Conservation (phyloP, 2,329 filamentous ascomycete genomes). For the Cordyceps javanica region DNA sequence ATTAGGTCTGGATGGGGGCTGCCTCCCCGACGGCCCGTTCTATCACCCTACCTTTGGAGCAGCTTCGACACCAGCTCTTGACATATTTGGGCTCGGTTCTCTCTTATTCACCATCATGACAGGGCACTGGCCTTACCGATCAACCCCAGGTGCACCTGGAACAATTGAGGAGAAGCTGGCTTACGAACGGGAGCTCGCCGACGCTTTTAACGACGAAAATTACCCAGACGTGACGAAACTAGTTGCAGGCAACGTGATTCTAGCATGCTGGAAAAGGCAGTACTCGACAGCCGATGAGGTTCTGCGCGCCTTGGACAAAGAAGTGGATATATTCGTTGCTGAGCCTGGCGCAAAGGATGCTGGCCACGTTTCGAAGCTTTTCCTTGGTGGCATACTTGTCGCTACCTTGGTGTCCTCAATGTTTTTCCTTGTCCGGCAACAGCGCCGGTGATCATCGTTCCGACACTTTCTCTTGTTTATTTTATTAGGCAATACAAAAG, state of each 20-base stretch:
- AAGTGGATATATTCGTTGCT: neutral
- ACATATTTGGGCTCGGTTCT: neutral
- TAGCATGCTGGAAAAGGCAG: neutral
- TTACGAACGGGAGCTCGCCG: neutral
- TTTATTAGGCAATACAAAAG: neutral
- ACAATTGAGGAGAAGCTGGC: constrained; percentile 1
- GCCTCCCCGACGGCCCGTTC: constrained; percentile 23
- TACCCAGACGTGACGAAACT: neutral
- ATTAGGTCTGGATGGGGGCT: constrained; percentile 21
- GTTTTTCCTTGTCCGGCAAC: neutral
- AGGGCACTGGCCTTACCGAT: neutral
- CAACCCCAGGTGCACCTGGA: neutral
- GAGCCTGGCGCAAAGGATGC: neutral
- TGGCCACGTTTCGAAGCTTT: neutral
- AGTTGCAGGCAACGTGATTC: neutral
- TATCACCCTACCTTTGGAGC: constrained; percentile 9
- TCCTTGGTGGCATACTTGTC: neutral
- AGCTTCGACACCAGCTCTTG: neutral
- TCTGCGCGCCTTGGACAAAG: neutral
- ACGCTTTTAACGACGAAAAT: neutral
- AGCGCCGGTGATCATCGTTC: neutral
- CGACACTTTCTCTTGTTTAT: neutral
- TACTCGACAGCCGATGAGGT: neutral
- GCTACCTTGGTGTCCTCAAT: neutral
- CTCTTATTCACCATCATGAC: constrained; percentile 4